Evolutionary conservation across 2,329 filamentous ascomycete species (phyloP).

Genomic region (Alternaria longipes): DNA sequence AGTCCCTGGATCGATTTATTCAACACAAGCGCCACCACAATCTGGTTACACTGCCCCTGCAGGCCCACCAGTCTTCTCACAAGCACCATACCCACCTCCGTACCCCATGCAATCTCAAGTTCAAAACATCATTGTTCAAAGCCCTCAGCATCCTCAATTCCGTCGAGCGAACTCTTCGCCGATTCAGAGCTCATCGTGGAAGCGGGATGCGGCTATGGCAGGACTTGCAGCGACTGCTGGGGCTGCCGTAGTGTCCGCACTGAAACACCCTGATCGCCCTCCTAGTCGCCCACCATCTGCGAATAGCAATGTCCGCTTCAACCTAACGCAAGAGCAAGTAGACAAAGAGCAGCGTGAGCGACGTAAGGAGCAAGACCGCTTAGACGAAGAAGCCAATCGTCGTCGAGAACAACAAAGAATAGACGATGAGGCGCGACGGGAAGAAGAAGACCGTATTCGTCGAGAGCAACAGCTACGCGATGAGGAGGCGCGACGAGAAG

Average conservation of each 20-base stretch:
- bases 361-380: conserved; percentile 43
- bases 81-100: conserved; percentile 29
- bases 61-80: conserved; percentile 54
- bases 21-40: conserved; percentile 53
- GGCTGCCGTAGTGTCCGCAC: conserved; percentile 51
- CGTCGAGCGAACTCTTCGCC: conserved; percentile 60
- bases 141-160: conserved; percentile 34
- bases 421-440: conserved; percentile 34
- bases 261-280: conserved; percentile 22
- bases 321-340: conserved; percentile 65
- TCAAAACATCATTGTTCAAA: conserved; percentile 34
- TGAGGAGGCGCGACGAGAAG: conserved; percentile 31
- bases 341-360: conserved; percentile 57
- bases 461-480: conserved; percentile 32
- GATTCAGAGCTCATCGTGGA: conserved; percentile 50
- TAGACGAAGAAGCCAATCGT: conserved; percentile 36
- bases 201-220: conserved; percentile 55
- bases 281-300: conserved; percentile 37
- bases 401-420: conserved; percentile 30
- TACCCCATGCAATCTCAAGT: conserved; percentile 31
- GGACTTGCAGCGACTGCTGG: conserved; percentile 56
- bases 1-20: conserved; percentile 74
- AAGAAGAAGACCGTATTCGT: conserved; percentile 37
- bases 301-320: conserved; percentile 64
- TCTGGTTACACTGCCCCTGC: conserved; percentile 53